Conservation (phyloP, 805 yeast genomes). For the Cyberlindnera petersonii region DNA sequence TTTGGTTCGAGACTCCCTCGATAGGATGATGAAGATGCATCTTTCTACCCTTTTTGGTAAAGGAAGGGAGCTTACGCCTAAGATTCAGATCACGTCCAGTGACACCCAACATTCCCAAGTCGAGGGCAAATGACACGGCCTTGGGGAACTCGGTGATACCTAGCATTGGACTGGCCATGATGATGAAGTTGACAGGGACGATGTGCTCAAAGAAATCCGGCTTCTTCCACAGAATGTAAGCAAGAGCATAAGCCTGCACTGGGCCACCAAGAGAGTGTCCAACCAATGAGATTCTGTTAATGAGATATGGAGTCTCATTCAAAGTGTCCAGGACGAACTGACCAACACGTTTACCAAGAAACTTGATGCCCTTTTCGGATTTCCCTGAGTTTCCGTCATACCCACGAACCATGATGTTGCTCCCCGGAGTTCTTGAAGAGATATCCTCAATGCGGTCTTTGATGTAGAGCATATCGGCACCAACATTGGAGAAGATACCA, state of each 20-base stretch:
- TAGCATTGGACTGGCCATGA: conserved; percentile 83
- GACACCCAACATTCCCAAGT: conserved; percentile 85
- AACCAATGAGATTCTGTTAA: conserved; percentile 72
- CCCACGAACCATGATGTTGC: conserved; percentile 75
- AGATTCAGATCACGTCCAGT: conserved; percentile 91
- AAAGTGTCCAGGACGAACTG: conserved; percentile 50
- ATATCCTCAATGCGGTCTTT: conserved; percentile 69
- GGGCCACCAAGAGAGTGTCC: conserved; percentile 95
- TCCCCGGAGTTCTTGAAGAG: conserved; percentile 15
- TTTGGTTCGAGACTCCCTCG: conserved; percentile 10
- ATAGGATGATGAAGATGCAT: neutral
- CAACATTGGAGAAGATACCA: conserved; percentile 85
- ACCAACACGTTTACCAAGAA: conserved; percentile 77
- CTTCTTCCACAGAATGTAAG: conserved; percentile 55
- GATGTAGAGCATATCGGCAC: conserved; percentile 85
- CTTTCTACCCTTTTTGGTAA: conserved; percentile 13
- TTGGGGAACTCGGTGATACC: conserved; percentile 90
- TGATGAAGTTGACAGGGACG: conserved; percentile 72
- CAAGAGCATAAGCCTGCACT: conserved; percentile 86
- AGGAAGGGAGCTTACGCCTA: conserved; percentile 33
- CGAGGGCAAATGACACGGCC: conserved; percentile 77
- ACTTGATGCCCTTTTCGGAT: conserved; percentile 85
- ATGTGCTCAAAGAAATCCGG: conserved; percentile 67
- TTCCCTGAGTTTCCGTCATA: conserved; percentile 79
- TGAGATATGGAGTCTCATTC: conserved; percentile 40